phyloP scores from a whole-genome alignment of 768 basidiomycete species.

The Amanita jacksonii region DNA sequence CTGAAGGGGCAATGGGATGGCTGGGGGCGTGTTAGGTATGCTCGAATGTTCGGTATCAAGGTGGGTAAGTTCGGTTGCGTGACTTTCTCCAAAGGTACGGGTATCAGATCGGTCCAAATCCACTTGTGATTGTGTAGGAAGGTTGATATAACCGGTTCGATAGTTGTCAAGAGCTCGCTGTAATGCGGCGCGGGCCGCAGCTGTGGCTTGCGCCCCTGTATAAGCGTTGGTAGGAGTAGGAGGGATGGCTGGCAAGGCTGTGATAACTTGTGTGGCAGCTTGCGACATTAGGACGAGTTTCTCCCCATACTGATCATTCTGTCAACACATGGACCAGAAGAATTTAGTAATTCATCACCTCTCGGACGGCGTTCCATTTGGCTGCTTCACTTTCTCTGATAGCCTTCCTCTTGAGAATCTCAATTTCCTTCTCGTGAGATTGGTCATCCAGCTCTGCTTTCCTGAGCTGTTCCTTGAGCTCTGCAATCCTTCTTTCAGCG shows the following conservation, averaged over 20 bases:
- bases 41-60: conserved; percentile 31
- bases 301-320: conserved; percentile 56
- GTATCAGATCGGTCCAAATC: conserved; percentile 66
- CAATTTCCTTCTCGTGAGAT: conserved; percentile 58
- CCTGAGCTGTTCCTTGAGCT: conserved; percentile 61
- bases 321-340: background rate
- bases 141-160: conserved; percentile 52
- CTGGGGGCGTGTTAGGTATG: conserved; percentile 35
- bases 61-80: conserved; percentile 60
- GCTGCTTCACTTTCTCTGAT: conserved; percentile 62
- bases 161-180: conserved; percentile 76
- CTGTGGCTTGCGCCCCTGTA: conserved; percentile 51
- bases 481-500: conserved; percentile 56
- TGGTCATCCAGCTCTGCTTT: conserved; percentile 58
- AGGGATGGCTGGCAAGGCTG: conserved; percentile 57
- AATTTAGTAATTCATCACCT: conserved; percentile 34
- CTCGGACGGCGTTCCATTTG: conserved; percentile 77
- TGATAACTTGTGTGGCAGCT: conserved; percentile 53
- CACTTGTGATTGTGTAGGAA: conserved; percentile 36
- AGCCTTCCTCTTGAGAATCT: conserved; percentile 67
- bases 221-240: conserved; percentile 51
- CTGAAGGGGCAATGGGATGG: conserved; percentile 16
- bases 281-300: conserved; percentile 69
- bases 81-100: conserved; percentile 77
- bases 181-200: conserved; percentile 59